Evolutionary conservation across 2,329 filamentous ascomycete genomes (phyloP).

Genomic region (Dactylonectria macrodidyma): DNA sequence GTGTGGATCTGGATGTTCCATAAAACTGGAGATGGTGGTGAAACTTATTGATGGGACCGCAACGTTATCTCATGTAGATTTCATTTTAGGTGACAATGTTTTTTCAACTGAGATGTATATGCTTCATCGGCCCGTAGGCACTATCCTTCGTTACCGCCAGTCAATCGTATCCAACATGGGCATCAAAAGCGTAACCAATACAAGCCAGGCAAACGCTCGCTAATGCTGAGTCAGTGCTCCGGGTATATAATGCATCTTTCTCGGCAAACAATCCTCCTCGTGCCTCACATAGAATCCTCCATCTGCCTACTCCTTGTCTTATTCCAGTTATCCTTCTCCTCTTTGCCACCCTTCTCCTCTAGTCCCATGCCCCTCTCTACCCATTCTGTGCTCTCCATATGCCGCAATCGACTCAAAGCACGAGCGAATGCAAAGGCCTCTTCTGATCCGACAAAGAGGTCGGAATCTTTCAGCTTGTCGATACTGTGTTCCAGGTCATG

Average conservation of each 20-base stretch:
- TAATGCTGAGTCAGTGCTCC: constrained; percentile 45
- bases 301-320: constrained; percentile 77
- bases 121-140: constrained; percentile 7
- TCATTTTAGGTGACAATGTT: background rate
- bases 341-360: constrained; percentile 75
- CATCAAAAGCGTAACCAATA: constrained; percentile 38
- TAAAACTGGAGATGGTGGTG: background rate
- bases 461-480: constrained; percentile 85
- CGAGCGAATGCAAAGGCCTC: constrained; percentile 96
- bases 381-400: constrained; percentile 98
- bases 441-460: constrained; percentile 93
- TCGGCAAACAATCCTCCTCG: constrained; percentile 18
- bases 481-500: constrained; percentile 91
- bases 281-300: constrained; percentile 74
- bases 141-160: constrained; percentile 26
- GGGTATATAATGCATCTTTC: constrained; percentile 49
- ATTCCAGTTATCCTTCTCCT: constrained; percentile 75
- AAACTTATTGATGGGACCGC: background rate
- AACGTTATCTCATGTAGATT: background rate
- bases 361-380: constrained; percentile 85
- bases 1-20: background rate
- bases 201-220: constrained; percentile 48
- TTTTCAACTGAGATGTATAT: background rate
- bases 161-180: constrained; percentile 29
- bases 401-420: constrained; percentile 84